Base-by-base conservation (phyloP, 805 yeast genomes). In the Trichomonascus vanleenenianus region DNA sequence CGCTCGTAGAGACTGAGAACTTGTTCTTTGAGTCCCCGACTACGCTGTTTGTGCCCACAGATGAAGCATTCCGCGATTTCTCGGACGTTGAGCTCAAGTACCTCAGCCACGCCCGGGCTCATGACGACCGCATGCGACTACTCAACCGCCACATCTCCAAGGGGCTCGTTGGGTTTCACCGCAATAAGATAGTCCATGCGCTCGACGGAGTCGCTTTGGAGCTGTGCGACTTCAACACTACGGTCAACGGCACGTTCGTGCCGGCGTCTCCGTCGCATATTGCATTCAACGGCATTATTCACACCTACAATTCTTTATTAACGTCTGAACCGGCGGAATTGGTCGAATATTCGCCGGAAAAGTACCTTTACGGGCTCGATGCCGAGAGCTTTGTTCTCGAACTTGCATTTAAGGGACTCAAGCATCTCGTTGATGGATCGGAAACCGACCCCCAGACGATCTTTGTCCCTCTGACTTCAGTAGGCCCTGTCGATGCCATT, bases 351-450 rank as follows among this genome's bases (percentile, higher is more conserved):
- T 77, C 78, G 30, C 75, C 78, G 1, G 70, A 78, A 51, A 81
- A 78, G 56, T 74, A 78, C 52, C 59, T 83, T 2, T 65, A 75
- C 43, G 87, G 85, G 0, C 58, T 79, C 38, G 73, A 79, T 48
- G 79, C 78, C 42, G 68, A 81, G 2, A 69, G 69, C 22, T 79
- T 85, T 59, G 89, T 85, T 4, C 72, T 74, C n/a, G 95, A 86
- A 54, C 53, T 86, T 12, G 68, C 76, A 38, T 75, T 85, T 44
- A 74, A 88, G 47, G 72, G 74, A 10, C 62, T 86, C 15, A 63
- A 68, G 2, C 50, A 72, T 38, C 62, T 85, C 40, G 74, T 89
- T 14, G 82, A 79, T 45, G 79, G 81, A 1, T 15, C 51, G 30
- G 55, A 64, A 1, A 58, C 70, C 0, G 30, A 62, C 0, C 66